Evolutionary conservation across 2,329 filamentous ascomycete genomes (phyloP).

Genomic region (Camptophora hylomeconis): DNA sequence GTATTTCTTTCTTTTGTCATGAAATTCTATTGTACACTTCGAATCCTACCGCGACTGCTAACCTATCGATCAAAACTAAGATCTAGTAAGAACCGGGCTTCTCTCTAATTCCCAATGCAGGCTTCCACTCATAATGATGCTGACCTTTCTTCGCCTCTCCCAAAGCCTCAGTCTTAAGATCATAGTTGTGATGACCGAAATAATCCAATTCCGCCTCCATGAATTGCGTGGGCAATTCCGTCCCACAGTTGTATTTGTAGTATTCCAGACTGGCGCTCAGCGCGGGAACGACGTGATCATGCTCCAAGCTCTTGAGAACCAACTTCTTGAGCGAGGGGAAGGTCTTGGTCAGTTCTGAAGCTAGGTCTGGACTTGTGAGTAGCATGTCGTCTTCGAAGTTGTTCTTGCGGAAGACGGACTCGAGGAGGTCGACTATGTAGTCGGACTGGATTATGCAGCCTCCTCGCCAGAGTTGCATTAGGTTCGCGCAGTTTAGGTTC

Average conservation of each 20-base stretch:
- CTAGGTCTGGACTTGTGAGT: conserved; percentile 33
- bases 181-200: conserved; percentile 52
- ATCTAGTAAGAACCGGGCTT: too few relatives aligned
- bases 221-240: conserved; percentile 52
- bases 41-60: too few relatives aligned
- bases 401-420: conserved; percentile 6
- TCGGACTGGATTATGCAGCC: conserved; percentile 62
- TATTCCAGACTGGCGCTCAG: conserved; percentile 53
- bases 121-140: conserved; percentile 15
- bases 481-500: conserved; percentile 31
- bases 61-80: too few relatives aligned
- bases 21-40: too few relatives aligned
- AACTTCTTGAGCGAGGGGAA: conserved; percentile 43
- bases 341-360: conserved; percentile 38
- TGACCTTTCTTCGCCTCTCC: conserved; percentile 11
- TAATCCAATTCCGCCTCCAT: conserved; percentile 61
- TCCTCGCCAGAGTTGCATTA: conserved; percentile 48
- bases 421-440: conserved; percentile 47
- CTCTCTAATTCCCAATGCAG: conserved; percentile 8
- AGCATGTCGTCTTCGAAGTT: conserved; percentile 34
- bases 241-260: conserved; percentile 49
- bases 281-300: conserved; percentile 48
- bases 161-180: conserved; percentile 8
- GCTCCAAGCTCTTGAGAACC: conserved; percentile 40
- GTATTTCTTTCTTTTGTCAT: too few relatives aligned